A percentile compares a stretch with the other conserved stretches of the same genome.
Conservation (phyloP, 129 eudicot genomes). For the Kitagawia praeruptora region DNA sequence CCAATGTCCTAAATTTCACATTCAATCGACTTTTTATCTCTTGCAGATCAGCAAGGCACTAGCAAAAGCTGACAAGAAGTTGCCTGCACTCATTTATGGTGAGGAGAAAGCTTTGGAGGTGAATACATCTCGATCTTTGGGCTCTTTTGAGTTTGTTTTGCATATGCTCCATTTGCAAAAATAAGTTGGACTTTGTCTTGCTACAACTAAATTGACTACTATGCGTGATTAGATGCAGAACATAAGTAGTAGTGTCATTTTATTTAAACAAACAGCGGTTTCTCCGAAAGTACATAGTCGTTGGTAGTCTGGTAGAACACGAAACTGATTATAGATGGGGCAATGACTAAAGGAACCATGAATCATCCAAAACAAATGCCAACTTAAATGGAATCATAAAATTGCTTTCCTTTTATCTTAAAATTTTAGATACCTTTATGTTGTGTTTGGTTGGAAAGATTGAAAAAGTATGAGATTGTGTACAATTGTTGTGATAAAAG, state of each 20-base stretch:
- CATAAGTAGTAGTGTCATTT: background rate
- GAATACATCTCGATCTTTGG: background rate
- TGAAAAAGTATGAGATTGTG: too few species aligned
- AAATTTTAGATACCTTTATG: background rate
- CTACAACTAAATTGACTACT: background rate
- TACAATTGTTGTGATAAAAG: too few species aligned
- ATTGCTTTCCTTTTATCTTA: background rate
- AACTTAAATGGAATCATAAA: background rate
- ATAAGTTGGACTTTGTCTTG: background rate
- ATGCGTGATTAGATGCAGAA: background rate
- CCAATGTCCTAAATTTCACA: background rate
- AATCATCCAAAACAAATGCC: background rate
- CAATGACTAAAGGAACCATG: background rate
- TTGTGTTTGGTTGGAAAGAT: too few species aligned
- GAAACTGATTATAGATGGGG: background rate
- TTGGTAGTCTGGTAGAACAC: background rate
- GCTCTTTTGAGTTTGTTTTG: background rate
- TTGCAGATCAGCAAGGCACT: conserved; percentile 78
- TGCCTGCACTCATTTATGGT: conserved; percentile 76
- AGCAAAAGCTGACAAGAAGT: conserved; percentile 74
- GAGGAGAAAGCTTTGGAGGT: conserved; percentile 98
- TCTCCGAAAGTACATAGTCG: background rate
- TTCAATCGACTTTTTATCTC: background rate
- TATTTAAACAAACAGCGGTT: background rate
- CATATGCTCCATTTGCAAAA: background rate